Evolutionary conservation across 2,329 filamentous ascomycete species (phyloP).

Genomic region (Xylaria sp.): DNA sequence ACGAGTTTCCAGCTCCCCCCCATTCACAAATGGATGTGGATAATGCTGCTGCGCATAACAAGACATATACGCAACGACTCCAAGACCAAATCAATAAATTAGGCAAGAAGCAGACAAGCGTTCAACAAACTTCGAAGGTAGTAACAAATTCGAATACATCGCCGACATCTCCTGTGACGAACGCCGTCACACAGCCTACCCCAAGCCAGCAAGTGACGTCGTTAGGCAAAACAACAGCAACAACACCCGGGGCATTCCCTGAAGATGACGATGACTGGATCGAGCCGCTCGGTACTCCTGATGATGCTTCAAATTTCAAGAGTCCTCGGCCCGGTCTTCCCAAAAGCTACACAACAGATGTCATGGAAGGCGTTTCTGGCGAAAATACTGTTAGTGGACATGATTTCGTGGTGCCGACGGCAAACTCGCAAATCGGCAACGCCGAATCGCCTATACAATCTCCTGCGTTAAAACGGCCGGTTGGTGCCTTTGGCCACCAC

Average conservation of each 20-base stretch:
- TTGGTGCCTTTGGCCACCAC: constrained; percentile 59
- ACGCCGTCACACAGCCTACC: constrained; percentile 47
- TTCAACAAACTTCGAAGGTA: constrained; percentile 61
- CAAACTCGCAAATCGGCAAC: constrained; percentile 50
- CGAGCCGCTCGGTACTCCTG: constrained; percentile 59
- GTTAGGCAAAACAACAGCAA: constrained; percentile 51
- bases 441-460: constrained; percentile 53
- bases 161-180: constrained; percentile 47
- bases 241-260: constrained; percentile 70
- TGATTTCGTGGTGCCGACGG: constrained; percentile 59
- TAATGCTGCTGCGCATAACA: constrained; percentile 73
- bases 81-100: constrained; percentile 90
- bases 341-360: constrained; percentile 71
- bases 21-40: constrained; percentile 61
- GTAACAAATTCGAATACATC: constrained; percentile 53
- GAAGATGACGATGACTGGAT: constrained; percentile 73
- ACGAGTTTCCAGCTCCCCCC: constrained; percentile 57
- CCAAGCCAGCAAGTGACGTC: constrained; percentile 54
- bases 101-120: constrained; percentile 66
- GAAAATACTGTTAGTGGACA: constrained; percentile 61
- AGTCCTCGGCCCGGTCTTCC: constrained; percentile 64
- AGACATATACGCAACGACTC: constrained; percentile 91
- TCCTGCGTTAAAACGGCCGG: constrained; percentile 48
- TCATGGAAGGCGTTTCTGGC: constrained; percentile 67
- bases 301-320: constrained; percentile 51